Evolutionary conservation across 352 stramenopile species (phyloP), one percentile per base, ranked within the genome.

Genomic region (Globisporangium paroecandrum): DNA sequence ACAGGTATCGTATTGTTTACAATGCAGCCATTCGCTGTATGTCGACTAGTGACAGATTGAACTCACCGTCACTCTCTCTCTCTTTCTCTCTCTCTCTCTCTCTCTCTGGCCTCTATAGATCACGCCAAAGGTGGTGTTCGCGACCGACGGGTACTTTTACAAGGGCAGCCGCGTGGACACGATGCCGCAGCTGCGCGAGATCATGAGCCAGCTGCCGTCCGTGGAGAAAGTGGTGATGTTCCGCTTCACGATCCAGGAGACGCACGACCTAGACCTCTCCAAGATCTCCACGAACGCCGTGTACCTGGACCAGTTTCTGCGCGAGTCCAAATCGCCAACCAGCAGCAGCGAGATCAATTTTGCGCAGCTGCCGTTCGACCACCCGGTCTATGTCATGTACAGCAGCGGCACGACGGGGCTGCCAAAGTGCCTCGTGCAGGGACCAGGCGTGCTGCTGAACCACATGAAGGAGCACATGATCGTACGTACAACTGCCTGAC

Each of bases 301-400:
- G 25, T 90, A 89, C 70, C 67, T 82, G 12, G 83, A 92, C 65
- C 63, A 64, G 6, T 91, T 90, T 38, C 58, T 93, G 57, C 62
- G 69, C 8, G 41, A 81, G n/a, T 58, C 57, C 4, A 68, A 75
- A 56, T 41, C 74, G 4, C 43, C 63, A 34, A 62, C 56, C 18
- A 64, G 49, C 18, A 58, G 66, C 8, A 73, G 82, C 56, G 59
- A 60, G 9, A 90, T 94, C 61, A 59, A 78, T 24, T 95, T 93
- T 64, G 81, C 75, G 41, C 83, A 91, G 62, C 65, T 94, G 22
- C 82, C 85, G 34, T 96, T 96, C 64, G 85, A 94, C 70, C 89
- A 96, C 70, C 89, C 89, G 3, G 83, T 94, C 55, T 94, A 93
- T 70, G 78, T 95, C 68, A 95, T 96, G 87, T 96, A 94, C 74